phyloP scores from a whole-genome alignment of 305 asterid species.

The Fraxinus angustifolia region DNA sequence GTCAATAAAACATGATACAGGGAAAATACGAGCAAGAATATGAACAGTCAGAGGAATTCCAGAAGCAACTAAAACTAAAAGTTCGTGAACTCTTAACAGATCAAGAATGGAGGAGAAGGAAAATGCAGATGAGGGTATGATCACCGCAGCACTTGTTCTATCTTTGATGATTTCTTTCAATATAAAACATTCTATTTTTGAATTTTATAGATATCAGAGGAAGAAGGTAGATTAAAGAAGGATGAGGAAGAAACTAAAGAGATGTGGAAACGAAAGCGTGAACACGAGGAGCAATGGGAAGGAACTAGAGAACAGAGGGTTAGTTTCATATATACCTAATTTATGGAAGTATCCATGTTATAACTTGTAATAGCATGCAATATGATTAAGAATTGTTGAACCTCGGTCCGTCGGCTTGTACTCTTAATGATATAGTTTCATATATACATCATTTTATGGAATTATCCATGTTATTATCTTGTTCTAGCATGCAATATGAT shows the following conservation, averaged over 20 bases:
- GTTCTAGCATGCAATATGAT: neutral
- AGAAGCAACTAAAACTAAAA: constrained; percentile 79
- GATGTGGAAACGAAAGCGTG: constrained; percentile 98
- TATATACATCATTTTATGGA: constrained; percentile 5
- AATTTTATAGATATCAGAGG: constrained; percentile 82
- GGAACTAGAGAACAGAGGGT: constrained; percentile 98
- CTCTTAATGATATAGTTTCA: constrained; percentile 22
- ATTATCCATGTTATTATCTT: constrained; percentile 1
- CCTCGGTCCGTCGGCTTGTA: neutral
- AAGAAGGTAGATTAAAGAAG: constrained; percentile 98
- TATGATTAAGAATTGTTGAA: neutral
- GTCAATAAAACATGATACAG: constrained; percentile 36
- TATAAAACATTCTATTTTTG: constrained; percentile 8
- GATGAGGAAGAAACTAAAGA: constrained; percentile 98
- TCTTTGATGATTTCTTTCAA: constrained; percentile 2
- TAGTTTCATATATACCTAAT: constrained; percentile 29
- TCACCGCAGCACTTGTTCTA: constrained; percentile 13
- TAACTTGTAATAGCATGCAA: neutral
- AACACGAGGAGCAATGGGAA: constrained; percentile 99
- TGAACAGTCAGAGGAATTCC: constrained; percentile 80
- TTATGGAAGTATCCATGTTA: neutral
- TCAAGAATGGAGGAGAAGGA: constrained; percentile 98
- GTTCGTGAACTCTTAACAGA: constrained; percentile 95
- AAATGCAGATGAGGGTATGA: constrained; percentile 97
- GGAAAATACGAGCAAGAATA: constrained; percentile 87